phyloP scores from a whole-genome alignment of 345 rosid genomes.

The Hibiscus mutabilis region DNA sequence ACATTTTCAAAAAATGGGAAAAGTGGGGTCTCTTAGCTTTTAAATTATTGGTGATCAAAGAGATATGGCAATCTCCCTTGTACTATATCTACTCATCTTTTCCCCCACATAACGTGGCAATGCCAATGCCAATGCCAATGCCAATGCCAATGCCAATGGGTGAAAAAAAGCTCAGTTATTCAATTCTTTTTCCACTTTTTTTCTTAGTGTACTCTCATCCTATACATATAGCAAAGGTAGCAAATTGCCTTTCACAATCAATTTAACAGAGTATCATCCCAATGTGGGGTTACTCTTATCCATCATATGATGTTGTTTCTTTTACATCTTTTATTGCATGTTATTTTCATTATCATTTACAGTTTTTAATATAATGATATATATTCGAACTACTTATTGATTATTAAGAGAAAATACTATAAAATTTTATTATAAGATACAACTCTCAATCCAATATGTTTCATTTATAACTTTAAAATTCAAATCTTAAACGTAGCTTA shows the following conservation, averaged over 20 bases:
- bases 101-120: background rate
- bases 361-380: too few relatives aligned
- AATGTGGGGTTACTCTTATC: background rate
- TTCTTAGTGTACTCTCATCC: background rate
- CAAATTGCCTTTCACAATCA: too few relatives aligned
- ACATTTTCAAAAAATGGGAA: background rate
- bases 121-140: background rate
- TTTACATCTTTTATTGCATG: background rate
- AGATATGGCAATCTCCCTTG: background rate
- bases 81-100: background rate
- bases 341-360: too few relatives aligned
- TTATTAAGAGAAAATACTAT: too few relatives aligned
- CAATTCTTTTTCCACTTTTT: too few relatives aligned
- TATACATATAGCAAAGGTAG: background rate
- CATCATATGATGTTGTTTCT: background rate
- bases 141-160: background rate
- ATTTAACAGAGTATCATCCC: too few relatives aligned
- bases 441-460: too few relatives aligned
- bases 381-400: too few relatives aligned
- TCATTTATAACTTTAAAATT: too few relatives aligned
- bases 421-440: too few relatives aligned
- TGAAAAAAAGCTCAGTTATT: too few relatives aligned
- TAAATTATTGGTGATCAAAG: background rate
- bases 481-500: too few relatives aligned
- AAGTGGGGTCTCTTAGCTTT: background rate